phyloP scores from a whole-genome alignment of 192 early-diverging fungal species.

The Podila clonocystis region DNA sequence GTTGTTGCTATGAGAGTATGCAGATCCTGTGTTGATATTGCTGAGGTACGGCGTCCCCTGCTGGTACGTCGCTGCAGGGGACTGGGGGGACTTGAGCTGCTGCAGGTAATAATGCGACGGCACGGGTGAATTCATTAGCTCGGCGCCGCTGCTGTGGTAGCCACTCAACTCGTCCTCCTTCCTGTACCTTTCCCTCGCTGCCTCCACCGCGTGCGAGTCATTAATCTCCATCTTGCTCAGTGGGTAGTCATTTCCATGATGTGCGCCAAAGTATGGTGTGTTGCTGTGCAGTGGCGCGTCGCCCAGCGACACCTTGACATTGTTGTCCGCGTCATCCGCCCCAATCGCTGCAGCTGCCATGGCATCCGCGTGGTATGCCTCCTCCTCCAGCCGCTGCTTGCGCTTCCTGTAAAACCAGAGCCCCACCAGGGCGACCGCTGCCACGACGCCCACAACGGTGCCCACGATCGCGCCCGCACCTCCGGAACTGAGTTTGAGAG shows the following conservation, averaged over 20 bases:
- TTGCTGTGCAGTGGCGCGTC: not conserved
- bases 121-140: not conserved
- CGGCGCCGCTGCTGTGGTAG: not conserved
- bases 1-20: not conserved
- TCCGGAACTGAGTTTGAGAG: not conserved
- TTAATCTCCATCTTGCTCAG: not conserved
- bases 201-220: not conserved
- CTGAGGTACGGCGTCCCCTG: not conserved
- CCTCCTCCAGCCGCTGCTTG: not conserved
- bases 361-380: not conserved
- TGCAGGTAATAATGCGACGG: not conserved
- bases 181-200: not conserved
- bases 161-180: not conserved
- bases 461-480: not conserved
- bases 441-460: not conserved
- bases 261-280: not conserved
- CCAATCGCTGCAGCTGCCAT: not conserved
- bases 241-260: not conserved
- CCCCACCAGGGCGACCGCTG: not conserved
- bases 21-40: not conserved
- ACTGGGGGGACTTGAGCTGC: not conserved
- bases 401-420: not conserved
- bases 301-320: not conserved
- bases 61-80: not conserved
- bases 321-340: not conserved